phyloP scores from a whole-genome alignment of 805 yeast species.

The Spathaspora boniae region DNA sequence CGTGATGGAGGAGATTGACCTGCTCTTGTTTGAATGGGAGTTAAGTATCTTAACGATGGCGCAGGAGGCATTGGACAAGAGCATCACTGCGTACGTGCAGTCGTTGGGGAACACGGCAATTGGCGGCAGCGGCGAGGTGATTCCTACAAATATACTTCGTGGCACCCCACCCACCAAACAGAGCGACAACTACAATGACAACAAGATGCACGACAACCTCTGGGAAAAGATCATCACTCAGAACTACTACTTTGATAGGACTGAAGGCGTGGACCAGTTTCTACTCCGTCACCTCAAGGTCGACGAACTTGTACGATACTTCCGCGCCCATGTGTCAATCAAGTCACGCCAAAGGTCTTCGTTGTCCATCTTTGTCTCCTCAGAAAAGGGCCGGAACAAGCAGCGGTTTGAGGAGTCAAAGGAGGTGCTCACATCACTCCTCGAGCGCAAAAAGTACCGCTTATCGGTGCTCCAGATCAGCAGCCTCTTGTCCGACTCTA shows the following conservation, averaged over 20 bases:
- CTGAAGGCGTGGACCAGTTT: slow-evolving; percentile 30
- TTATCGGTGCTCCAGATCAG: slow-evolving; percentile 5
- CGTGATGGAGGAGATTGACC: slow-evolving; percentile 46
- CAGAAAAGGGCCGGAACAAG: slow-evolving; percentile 5
- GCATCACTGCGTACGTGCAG: slow-evolving; percentile 34
- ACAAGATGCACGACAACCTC: slow-evolving; percentile 38
- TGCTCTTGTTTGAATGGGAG: slow-evolving; percentile 43
- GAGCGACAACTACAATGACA: slow-evolving; percentile 21
- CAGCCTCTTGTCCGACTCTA: slow-evolving; percentile 1
- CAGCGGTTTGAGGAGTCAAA: slow-evolving; percentile 2
- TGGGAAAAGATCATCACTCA: slow-evolving; percentile 50
- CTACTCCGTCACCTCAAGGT: slow-evolving; percentile 29
- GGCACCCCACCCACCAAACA: slow-evolving; percentile 22
- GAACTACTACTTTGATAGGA: slow-evolving; percentile 38
- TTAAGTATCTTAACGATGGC: slow-evolving; percentile 22
- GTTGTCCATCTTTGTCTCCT: slow-evolving; percentile 8
- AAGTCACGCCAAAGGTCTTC: slow-evolving; percentile 13
- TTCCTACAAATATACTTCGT: slow-evolving; percentile 19
- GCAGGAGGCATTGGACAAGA: slow-evolving; percentile 31
- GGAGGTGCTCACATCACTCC: background rate
- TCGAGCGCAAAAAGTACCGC: slow-evolving; percentile 1
- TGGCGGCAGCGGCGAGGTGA: background rate
- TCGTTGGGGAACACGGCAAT: slow-evolving; percentile 7
- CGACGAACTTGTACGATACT: slow-evolving; percentile 12
- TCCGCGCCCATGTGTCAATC: slow-evolving; percentile 11